Conservation (phyloP, 2,329 filamentous ascomycete species). For the Byssochlamys sp. region DNA sequence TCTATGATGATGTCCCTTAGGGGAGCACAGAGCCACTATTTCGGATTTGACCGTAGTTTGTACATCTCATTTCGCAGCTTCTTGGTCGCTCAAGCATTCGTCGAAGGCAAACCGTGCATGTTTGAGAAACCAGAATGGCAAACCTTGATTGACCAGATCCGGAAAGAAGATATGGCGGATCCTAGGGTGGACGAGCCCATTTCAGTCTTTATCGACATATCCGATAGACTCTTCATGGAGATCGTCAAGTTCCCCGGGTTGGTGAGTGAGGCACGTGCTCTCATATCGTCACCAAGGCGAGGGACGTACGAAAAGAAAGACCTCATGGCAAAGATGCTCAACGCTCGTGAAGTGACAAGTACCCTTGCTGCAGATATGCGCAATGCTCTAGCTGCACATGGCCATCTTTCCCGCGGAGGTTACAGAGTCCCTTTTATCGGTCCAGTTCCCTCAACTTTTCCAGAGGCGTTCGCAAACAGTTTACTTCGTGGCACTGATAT, state of each 20-base stretch:
- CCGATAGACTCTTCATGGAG: constrained; percentile 16
- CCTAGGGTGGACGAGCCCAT: constrained; percentile 12
- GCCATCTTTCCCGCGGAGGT: constrained; percentile 3
- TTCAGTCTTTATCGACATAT: constrained; percentile 15
- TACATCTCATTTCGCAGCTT: constrained; percentile 27
- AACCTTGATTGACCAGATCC: constrained; percentile 16
- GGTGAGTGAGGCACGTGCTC: constrained; percentile 7
- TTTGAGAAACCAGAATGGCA: constrained; percentile 23
- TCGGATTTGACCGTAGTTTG: constrained; percentile 22
- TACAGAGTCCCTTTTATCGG: constrained; percentile 10
- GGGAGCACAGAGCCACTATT: constrained; percentile 19
- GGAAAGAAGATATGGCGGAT: constrained; percentile 17
- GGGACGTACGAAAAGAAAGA: not conserved
- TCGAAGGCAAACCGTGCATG: constrained; percentile 21
- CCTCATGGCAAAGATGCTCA: constrained; percentile 2
- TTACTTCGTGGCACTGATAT: constrained; percentile 12
- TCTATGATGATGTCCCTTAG: constrained; percentile 22
- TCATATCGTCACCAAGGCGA: constrained; percentile 1
- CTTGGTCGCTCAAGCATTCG: constrained; percentile 22
- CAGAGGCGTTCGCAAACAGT: constrained; percentile 14
- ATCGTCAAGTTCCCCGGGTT: constrained; percentile 15
- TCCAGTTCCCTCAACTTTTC: constrained; percentile 14
- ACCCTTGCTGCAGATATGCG: constrained; percentile 7
- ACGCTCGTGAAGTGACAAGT: constrained; percentile 1
- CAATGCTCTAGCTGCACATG: constrained; percentile 8